Base-by-base conservation (phyloP, 345 rosid species). In the Camelina sativa region DNA sequence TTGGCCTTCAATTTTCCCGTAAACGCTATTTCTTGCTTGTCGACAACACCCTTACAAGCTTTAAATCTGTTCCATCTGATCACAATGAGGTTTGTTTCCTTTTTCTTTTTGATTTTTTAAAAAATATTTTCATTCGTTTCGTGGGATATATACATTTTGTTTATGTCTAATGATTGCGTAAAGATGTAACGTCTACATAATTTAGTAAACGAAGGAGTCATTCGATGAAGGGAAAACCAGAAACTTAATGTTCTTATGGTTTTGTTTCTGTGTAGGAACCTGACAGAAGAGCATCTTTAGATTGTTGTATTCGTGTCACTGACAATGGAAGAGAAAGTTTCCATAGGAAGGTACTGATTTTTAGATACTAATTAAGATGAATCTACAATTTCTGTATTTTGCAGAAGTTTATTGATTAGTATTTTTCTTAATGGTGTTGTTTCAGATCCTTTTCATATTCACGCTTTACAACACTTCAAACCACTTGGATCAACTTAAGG, bases 291-390 rank as follows among this genome's bases (percentile, higher is more conserved):
- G 93, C 93, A 59, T 73, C 77, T 40, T 80, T 92, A 61, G 96
- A 92, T 67, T 85, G 85, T 7, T 82, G 85, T 84, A 84, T 92
- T 81, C 89, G 92, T 25, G 87, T 92, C n/a, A 89, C 86, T 1
- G 99, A 95, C 82, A 83, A 88, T 77, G 99, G 98, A 81, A 92
- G 97, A 79, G 94, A 88, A 77, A 90, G 85, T 83, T 85, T 95
- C 75, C 72, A 90, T 51, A 85, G 91, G 75, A 90, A 90, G 89
- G 99, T 92, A 83, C 58, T 65, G 52, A 20, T 1, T 11, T 61
- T 54, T 61, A 15, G 7, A 34, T 46, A 62, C 38, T 60, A 19
- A 58, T 53, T 53, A 15, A 58, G 48, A 35, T 8, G 40, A 53
- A 40, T 62, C n/a, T 68, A 46, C 53, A 51, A 5, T 44, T 72